Percentiles rank a stretch among this genome's conserved stretches.
Conservation (phyloP, 257 asterid genomes). For the Primulina huaijiensis region DNA sequence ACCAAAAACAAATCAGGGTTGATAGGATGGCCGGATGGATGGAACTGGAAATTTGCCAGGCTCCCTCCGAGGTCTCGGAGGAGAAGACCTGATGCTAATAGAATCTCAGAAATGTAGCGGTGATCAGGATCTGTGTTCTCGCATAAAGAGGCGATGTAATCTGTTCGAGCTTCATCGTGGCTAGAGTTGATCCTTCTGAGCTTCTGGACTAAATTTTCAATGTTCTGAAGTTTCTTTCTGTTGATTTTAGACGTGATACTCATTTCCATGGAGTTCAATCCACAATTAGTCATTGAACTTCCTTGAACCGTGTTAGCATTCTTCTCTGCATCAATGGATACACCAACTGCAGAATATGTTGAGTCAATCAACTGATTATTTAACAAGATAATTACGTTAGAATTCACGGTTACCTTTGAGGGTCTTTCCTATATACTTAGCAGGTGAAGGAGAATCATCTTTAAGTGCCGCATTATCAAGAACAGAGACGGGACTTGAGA, state of each 20-base stretch:
- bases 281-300: constrained; percentile 12
- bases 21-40: constrained; percentile 77
- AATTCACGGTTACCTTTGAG: constrained; percentile 47
- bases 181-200: constrained; percentile 78
- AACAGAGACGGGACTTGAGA: constrained; percentile 89
- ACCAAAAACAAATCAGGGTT: constrained; percentile 90
- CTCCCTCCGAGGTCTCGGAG: constrained; percentile 73
- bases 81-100: constrained; percentile 90
- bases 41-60: constrained; percentile 69
- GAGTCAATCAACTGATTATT: background rate
- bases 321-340: constrained; percentile 26
- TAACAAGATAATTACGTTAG: background rate
- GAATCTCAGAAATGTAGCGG: constrained; percentile 80
- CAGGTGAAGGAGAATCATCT: constrained; percentile 63
- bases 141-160: constrained; percentile 92
- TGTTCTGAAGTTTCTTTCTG: constrained; percentile 65
- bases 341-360: constrained; percentile 42
- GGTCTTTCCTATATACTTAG: constrained; percentile 45
- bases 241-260: constrained; percentile 42
- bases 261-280: constrained; percentile 27
- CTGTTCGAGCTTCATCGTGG: constrained; percentile 85
- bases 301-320: too few relatives aligned
- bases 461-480: constrained; percentile 50
- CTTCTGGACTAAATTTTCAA: constrained; percentile 76
- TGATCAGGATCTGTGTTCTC: constrained; percentile 74